Conservation (phyloP, 495 filamentous ascomycete species). For the Geoglossum glabrum region DNA sequence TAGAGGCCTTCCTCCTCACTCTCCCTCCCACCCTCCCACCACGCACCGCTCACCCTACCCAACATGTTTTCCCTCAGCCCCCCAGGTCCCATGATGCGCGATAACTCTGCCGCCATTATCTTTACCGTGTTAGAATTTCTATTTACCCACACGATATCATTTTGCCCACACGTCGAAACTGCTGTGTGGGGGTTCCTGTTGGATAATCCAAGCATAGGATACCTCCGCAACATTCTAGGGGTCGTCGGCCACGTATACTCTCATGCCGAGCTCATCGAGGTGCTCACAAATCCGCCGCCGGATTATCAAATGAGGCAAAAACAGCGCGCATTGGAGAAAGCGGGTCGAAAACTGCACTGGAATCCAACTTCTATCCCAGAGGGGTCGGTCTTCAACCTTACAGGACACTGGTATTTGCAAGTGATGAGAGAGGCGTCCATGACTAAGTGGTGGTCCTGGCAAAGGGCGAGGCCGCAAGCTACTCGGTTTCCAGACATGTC, state of each 20-base stretch:
- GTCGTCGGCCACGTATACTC: not conserved
- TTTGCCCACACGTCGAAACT: not conserved
- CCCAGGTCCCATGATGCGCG: not conserved
- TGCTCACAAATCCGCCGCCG: not conserved
- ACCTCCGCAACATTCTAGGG: not conserved
- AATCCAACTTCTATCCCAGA: not conserved
- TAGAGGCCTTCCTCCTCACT: not conserved
- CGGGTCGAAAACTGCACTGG: not conserved
- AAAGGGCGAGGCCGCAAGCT: not conserved
- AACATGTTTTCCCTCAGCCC: not conserved
- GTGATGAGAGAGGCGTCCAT: not conserved
- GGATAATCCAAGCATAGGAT: not conserved
- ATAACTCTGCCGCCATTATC: not conserved
- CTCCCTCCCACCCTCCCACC: not conserved
- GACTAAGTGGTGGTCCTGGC: not conserved
- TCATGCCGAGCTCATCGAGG: not conserved
- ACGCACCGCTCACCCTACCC: no score
- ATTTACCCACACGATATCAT: not conserved
- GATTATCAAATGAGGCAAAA: not conserved
- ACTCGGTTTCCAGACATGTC: not conserved
- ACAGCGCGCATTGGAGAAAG: not conserved
- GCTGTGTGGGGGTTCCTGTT: not conserved
- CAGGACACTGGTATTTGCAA: not conserved
- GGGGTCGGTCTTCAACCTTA: not conserved
- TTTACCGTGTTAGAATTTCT: not conserved